Base-by-base conservation (phyloP, 1,284 basidiomycete genomes). In the Ustilago cynodontis region DNA sequence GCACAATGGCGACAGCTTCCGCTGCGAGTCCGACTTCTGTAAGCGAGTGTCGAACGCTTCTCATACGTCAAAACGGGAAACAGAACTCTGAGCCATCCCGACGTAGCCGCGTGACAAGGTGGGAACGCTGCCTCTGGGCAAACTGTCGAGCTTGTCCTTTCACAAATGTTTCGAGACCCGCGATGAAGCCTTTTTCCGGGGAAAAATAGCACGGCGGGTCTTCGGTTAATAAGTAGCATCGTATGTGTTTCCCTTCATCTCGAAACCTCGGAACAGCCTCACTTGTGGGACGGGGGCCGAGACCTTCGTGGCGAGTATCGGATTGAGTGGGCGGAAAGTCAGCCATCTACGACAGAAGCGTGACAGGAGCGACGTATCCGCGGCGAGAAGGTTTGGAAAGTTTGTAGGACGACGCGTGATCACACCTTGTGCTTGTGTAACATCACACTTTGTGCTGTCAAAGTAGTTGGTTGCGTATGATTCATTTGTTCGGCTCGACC, bases 391-490 rank as follows among this genome's bases (percentile, higher is more conserved):
- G 47, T 49, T 49, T 13, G 14, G 47, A 49, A 49, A 24, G 14
- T 49, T 49, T 54, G 11, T 16, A n/a, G 0, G 26, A 39, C 53
- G 53, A 54, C 53, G 53, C 35, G 53, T 54, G 53, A 54, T 54
- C 53, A 54, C 53, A 54, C n/a, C 20, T 4, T 54, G 53, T 54
- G 53, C 33, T 54, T 54, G 52, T 35, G 52, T 24, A 39, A 39
- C 31, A 54, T 54, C 53, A 37, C 53, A 26, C 35, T 26, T 16
- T 39, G 50, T 31, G 29, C 31, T 28, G 11, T 24, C 24, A 28
- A 16, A 24, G 26, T 26, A 33, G 31, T 10, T 28, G 16, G 2
- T 49, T 16, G 5, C n/a, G 24, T 49, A 26, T 49, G 47, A 28
- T 16, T 49, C 47, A 49, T 49, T 10, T 13, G 1, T 49, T n/a